These are phyloP conservation scores for Dianthus caryophyllus DNA, from an alignment of 148 eudicot species.

Conservation along the genomic window DNA sequence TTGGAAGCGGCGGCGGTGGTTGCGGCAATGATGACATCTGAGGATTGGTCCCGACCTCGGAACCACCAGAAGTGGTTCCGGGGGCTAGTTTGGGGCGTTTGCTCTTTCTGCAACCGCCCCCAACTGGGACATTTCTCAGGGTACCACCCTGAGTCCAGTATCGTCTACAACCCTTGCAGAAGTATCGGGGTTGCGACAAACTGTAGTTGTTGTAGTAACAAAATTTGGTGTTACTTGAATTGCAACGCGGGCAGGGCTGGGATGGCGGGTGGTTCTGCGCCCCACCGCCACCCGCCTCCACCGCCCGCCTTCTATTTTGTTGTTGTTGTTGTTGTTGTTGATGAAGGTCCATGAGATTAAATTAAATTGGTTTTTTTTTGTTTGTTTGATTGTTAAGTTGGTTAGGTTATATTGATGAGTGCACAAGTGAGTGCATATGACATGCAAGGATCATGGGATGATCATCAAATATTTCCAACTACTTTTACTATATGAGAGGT, in stretches of 20 bases:
- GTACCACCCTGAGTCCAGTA: constrained; percentile 58
- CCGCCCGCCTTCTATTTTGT: constrained; percentile 6
- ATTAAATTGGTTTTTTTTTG: no score
- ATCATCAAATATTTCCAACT: constrained; percentile 12
- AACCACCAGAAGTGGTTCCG: background rate
- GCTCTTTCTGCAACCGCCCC: constrained; percentile 44
- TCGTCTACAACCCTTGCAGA: constrained; percentile 42
- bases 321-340: constrained; percentile 14
- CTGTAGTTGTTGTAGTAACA: constrained; percentile 48
- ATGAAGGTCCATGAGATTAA: background rate
- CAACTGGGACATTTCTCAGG: constrained; percentile 43
- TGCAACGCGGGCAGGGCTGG: constrained; percentile 46
- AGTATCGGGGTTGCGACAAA: constrained; percentile 40
- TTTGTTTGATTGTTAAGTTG: constrained; percentile 5
- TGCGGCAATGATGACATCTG: background rate
- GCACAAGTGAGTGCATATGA: background rate
- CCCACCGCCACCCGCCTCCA: constrained; percentile 12
- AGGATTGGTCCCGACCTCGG: background rate
- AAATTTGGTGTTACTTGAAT: constrained; percentile 41
- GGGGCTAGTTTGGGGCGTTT: constrained; percentile 24
- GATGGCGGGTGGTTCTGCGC: constrained; percentile 26
- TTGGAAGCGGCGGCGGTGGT: background rate
- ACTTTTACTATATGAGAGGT: background rate
- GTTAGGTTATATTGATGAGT: constrained; percentile 8
- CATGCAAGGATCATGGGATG: constrained; percentile 17